phyloP scores from a whole-genome alignment of 106 monocot genomes.

The Dendrobium officinale region DNA sequence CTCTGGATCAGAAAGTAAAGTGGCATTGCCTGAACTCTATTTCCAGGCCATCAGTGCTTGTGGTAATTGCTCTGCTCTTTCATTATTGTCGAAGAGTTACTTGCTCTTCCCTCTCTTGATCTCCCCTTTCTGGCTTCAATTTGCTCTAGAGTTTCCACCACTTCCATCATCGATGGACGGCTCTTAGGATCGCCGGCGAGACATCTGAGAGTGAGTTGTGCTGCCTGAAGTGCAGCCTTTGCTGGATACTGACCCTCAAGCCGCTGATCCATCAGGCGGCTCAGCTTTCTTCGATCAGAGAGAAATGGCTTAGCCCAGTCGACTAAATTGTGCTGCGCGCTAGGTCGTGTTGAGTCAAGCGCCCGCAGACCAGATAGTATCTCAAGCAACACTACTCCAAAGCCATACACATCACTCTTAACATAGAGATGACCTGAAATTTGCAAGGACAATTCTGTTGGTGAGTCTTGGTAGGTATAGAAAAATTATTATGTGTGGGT shows the following conservation, averaged over 20 bases:
- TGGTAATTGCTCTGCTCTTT: neutral
- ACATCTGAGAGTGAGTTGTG: slow-evolving; percentile 41
- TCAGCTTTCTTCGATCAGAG: slow-evolving; percentile 34
- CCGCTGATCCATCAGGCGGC: slow-evolving; percentile 44
- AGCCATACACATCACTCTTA: slow-evolving; percentile 82
- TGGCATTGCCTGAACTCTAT: too few species aligned
- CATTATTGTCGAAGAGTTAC: neutral
- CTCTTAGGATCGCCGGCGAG: slow-evolving; percentile 44
- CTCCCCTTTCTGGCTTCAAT: slow-evolving; percentile 26
- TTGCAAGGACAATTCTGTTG: neutral
- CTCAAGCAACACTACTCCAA: slow-evolving; percentile 73
- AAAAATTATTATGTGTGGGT: too few species aligned
- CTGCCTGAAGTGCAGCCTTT: slow-evolving; percentile 41
- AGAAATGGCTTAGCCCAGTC: slow-evolving; percentile 55
- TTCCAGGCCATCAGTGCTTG: neutral
- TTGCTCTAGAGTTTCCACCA: slow-evolving; percentile 39
- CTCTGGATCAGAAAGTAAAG: too few species aligned
- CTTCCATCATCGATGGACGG: slow-evolving; percentile 64
- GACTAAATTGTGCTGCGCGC: slow-evolving; percentile 43
- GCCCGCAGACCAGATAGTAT: slow-evolving; percentile 54
- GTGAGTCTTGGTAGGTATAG: too few species aligned
- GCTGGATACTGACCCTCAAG: slow-evolving; percentile 51
- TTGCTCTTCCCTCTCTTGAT: neutral
- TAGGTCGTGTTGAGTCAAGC: slow-evolving; percentile 37
- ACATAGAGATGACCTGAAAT: slow-evolving; percentile 59